Percentiles rank a stretch among this genome's conserved stretches.
Conservation (phyloP, 2,329 filamentous ascomycete genomes). For the Thelonectria discophora region DNA sequence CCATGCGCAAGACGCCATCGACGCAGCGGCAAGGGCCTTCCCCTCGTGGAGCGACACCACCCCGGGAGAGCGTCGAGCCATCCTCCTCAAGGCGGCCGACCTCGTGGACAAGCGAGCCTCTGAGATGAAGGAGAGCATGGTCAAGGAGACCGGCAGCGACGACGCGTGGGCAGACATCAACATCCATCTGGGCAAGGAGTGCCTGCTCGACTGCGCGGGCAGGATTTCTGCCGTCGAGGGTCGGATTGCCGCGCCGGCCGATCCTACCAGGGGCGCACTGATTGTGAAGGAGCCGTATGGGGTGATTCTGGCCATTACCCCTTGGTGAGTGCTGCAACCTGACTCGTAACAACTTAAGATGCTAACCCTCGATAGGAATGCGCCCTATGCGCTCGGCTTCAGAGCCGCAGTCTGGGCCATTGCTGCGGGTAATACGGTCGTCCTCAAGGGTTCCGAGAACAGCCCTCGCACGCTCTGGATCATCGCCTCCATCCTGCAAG, state of each 20-base stretch:
- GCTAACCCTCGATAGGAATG: constrained; percentile 14
- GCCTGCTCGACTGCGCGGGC: constrained; percentile 1
- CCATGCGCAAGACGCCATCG: constrained; percentile 60
- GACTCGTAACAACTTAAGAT: constrained; percentile 9
- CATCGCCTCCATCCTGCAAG: constrained; percentile 47
- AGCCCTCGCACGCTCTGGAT: constrained; percentile 44
- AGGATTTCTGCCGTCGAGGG: constrained; percentile 19
- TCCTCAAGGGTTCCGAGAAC: constrained; percentile 47
- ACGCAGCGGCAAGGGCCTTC: constrained; percentile 66
- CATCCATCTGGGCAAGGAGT: constrained; percentile 1
- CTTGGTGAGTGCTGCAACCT: constrained; percentile 38
- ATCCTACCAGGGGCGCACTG: constrained; percentile 58
- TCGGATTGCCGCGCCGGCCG: constrained; percentile 11
- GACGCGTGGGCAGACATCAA: constrained; percentile 27
- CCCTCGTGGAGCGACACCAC: constrained; percentile 69
- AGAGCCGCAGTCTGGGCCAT: constrained; percentile 18
- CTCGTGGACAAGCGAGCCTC: constrained; percentile 62
- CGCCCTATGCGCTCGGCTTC: constrained; percentile 18
- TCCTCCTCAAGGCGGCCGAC: constrained; percentile 69
- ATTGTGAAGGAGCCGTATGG: constrained; percentile 55
- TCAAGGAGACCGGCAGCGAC: constrained; percentile 48
- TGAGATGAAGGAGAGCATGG: constrained; percentile 65
- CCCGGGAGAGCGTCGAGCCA: constrained; percentile 64
- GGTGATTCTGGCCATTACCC: constrained; percentile 44
- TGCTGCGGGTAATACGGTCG: constrained; percentile 23